These are phyloP conservation scores for Marchantia polymorpha DNA, from an alignment of 225 moss, liverwort and hornwort species.

Conservation along the genomic window DNA sequence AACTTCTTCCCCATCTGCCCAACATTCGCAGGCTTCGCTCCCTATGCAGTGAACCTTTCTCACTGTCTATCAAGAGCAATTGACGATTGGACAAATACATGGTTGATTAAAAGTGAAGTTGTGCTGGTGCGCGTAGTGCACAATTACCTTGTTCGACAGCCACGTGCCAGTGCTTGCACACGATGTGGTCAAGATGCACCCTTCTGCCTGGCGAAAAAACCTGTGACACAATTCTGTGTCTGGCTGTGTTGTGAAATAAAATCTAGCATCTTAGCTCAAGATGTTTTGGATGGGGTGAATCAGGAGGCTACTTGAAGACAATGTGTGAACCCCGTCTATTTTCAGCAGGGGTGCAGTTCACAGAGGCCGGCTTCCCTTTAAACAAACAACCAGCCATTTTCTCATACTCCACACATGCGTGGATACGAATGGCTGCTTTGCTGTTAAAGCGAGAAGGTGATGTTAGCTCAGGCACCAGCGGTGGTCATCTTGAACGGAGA, in stretches of 20 bases:
- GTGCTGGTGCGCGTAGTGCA: background rate
- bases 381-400: background rate
- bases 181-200: background rate
- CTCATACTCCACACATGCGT: background rate
- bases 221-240: background rate
- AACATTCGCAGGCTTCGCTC: background rate
- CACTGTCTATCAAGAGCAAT: background rate
- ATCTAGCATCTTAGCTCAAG: background rate
- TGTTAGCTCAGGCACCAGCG: conserved; percentile 26
- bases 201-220: background rate
- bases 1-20: background rate
- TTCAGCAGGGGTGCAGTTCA: background rate
- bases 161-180: background rate
- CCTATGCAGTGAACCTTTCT: background rate
- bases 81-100: background rate
- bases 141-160: background rate
- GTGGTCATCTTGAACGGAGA: conserved; percentile 31
- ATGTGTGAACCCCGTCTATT: conserved; percentile 1
- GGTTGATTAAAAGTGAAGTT: background rate
- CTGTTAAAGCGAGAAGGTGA: background rate
- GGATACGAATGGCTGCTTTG: conserved; percentile 6
- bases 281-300: background rate
- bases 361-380: background rate
- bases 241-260: background rate
- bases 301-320: conserved; percentile 2